Evolutionary conservation across 306 rosid species (phyloP), one percentile per base, ranked within the genome.

Genomic region (Dalbergia cochinchinensis): DNA sequence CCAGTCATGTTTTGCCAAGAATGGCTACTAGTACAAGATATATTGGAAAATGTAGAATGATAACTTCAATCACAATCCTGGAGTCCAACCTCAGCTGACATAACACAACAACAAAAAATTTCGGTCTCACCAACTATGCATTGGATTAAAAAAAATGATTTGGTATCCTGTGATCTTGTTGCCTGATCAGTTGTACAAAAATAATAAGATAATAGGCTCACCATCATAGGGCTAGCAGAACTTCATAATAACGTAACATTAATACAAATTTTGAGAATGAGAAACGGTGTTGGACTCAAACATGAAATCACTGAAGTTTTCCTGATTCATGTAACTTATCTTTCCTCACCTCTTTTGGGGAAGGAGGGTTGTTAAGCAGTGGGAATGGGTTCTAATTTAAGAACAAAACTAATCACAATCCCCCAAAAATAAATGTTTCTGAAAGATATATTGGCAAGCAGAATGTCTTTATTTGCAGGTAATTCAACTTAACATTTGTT

Each of bases 71-170:
- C 48, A 78, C 5, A 69, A 51, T 77, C 69, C 76, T 11, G 55
- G 73, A 67, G 8, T 48, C 62, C 74, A 83, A 78, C 42, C 71
- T 57, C 80, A 78, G 39, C 54, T 78, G 42, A 20, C 63, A 50
- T 42, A 47, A 65, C 6, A 72, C 60, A 57, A 35, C 48, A 73
- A 15, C 83, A 48, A 58, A 50, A 60, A 22, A 57, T 14, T 78
- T 62, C 34, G 45, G 69, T 34, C 72, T n/a, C 67, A 59, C 8
- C 47, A 83, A 42, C 3, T 13, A 78, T 7, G 47, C 59, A 19
- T 20, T 22, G 18, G 13, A 48, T 67, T 44, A 35, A 11, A 22
- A 57, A 48, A 47, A 22, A 62, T 16, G 19, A 77, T 19, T 5
- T 22, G 16, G 22, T 35, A 8, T 54, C 62, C 66, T 54, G 47